Evolutionary conservation across 2,329 filamentous ascomycete species (phyloP).

Genomic region (Fusarium piperis): DNA sequence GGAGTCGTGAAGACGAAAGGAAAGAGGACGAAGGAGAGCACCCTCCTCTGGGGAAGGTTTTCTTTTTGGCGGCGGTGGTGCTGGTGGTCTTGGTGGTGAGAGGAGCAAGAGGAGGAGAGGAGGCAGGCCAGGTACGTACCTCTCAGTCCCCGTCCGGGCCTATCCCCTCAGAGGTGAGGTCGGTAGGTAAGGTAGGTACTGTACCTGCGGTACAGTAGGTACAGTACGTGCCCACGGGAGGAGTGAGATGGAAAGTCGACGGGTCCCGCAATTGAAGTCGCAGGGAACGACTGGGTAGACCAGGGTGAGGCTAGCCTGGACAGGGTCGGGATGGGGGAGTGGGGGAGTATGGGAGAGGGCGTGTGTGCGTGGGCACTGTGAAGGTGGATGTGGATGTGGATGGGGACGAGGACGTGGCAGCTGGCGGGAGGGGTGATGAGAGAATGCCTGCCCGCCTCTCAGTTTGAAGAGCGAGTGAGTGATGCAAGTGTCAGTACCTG

Average conservation of each 20-base stretch:
- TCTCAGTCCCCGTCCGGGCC: neutral
- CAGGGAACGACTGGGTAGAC: slow-evolving; percentile 37
- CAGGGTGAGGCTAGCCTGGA: slow-evolving; percentile 36
- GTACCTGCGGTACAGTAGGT: slow-evolving; percentile 23
- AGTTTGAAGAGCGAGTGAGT: neutral
- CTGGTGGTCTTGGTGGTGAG: slow-evolving; percentile 46
- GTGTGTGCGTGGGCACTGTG: slow-evolving; percentile 5
- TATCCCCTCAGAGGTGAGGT: slow-evolving; percentile 2
- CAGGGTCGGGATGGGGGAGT: slow-evolving; percentile 28
- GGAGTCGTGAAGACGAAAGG: slow-evolving; percentile 42
- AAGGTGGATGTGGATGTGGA: slow-evolving; percentile 10
- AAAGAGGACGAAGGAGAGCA: slow-evolving; percentile 40
- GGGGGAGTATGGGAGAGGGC: slow-evolving; percentile 20
- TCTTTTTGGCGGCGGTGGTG: slow-evolving; percentile 47
- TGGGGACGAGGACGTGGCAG: slow-evolving; percentile 23
- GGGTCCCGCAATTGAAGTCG: slow-evolving; percentile 30
- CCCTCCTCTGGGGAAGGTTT: slow-evolving; percentile 45
- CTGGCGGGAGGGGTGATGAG: slow-evolving; percentile 13
- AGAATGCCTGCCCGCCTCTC: neutral
- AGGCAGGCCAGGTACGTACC: slow-evolving; percentile 45
- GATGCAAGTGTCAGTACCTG: neutral
- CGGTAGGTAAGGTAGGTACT: slow-evolving; percentile 2
- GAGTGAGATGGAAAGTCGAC: slow-evolving; percentile 20
- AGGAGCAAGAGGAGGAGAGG: slow-evolving; percentile 38
- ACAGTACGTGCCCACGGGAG: slow-evolving; percentile 37